A percentile compares a stretch with the other conserved stretches of the same genome.
These are phyloP conservation scores for Entrophospora sp. DNA, from an alignment of 192 early-diverging fungal species.

Conservation along the genomic window DNA sequence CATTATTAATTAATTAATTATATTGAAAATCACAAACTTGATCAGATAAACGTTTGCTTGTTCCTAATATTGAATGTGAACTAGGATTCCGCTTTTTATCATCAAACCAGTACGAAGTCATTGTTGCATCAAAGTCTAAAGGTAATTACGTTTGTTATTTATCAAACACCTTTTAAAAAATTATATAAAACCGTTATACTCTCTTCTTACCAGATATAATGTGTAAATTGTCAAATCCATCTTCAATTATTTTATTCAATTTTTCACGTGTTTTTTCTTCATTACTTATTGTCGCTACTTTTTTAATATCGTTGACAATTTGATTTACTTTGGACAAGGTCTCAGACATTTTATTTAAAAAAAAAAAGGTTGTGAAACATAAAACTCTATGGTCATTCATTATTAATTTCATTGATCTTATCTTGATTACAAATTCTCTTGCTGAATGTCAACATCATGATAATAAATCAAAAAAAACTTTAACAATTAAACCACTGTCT, in stretches of 20 bases:
- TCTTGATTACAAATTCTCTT: too few species aligned
- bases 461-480: too few species aligned
- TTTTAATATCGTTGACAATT: too few species aligned
- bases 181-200: neutral
- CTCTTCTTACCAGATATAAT: conserved; percentile 41
- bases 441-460: too few species aligned
- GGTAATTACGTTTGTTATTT: neutral
- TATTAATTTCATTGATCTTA: too few species aligned
- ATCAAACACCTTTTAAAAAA: neutral
- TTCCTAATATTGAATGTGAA: conserved; percentile 35
- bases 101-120: conserved; percentile 39
- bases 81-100: conserved; percentile 34
- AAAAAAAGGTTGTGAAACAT: too few species aligned
- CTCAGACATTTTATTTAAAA: too few species aligned
- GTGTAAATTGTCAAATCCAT: conserved; percentile 43
- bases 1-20: neutral
- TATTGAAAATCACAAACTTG: conserved; percentile 28
- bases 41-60: conserved; percentile 23
- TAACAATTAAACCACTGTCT: too few species aligned
- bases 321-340: too few species aligned
- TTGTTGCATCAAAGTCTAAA: conserved; percentile 68
- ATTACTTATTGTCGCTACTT: conserved; percentile 25
- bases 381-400: too few species aligned
- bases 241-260: conserved; percentile 37
- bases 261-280: conserved; percentile 29